Conservation (phyloP, 148 eudicot species). For the Chenopodium quinoa region DNA sequence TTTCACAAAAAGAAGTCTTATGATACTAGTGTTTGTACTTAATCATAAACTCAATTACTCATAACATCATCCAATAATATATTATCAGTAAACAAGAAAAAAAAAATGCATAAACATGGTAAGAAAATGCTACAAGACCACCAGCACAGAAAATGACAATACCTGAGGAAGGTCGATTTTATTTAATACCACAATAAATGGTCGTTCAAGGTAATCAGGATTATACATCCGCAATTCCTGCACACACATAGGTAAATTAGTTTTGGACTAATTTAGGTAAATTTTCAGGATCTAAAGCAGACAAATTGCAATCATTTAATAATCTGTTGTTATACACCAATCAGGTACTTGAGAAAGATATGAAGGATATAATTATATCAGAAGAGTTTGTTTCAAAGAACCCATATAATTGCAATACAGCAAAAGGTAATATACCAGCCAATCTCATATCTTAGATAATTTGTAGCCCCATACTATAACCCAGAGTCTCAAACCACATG, state of each 20-base stretch:
- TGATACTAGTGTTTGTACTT: background rate
- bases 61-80: background rate
- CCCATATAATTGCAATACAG: background rate
- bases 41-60: too few relatives aligned
- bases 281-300: background rate
- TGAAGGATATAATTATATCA: background rate
- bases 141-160: constrained; percentile 18
- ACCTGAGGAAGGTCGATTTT: constrained; percentile 94
- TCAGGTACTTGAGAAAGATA: background rate
- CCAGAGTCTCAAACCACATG: background rate
- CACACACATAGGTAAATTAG: constrained; percentile 4
- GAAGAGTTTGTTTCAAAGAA: background rate
- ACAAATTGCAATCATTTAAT: background rate
- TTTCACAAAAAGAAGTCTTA: background rate
- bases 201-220: constrained; percentile 93
- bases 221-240: constrained; percentile 97
- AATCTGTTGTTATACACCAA: background rate
- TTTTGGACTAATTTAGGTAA: background rate
- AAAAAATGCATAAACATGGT: constrained; percentile 7
- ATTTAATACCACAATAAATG: constrained; percentile 85
- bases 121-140: background rate
- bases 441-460: background rate
- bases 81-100: background rate
- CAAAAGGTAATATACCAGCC: background rate
- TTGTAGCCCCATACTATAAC: background rate